These are phyloP conservation scores for Zanthoxylum bungeanum DNA, from an alignment of 345 rosid genomes.

Conservation along the genomic window DNA sequence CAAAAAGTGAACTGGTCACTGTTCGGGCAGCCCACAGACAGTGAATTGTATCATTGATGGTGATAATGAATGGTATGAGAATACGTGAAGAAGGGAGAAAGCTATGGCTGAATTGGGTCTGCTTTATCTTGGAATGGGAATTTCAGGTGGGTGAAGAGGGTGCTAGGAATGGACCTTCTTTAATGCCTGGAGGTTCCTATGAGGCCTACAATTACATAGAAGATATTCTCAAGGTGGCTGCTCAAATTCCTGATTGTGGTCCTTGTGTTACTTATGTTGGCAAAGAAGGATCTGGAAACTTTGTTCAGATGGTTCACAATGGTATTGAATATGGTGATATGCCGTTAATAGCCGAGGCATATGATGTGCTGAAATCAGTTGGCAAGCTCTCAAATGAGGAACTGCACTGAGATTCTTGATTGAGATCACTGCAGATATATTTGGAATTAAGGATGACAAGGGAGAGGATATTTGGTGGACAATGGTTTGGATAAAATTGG, in stretches of 20 bases:
- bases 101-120: slow-evolving; percentile 27
- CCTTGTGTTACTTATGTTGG: slow-evolving; percentile 43
- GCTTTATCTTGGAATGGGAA: slow-evolving; percentile 45
- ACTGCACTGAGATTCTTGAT: slow-evolving; percentile 35
- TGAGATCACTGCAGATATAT: slow-evolving; percentile 40
- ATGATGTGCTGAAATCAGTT: slow-evolving; percentile 39
- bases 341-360: slow-evolving; percentile 44
- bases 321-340: slow-evolving; percentile 50
- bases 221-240: slow-evolving; percentile 39
- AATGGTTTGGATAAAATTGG: slow-evolving; percentile 45
- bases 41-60: slow-evolving; percentile 18
- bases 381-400: slow-evolving; percentile 35
- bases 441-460: slow-evolving; percentile 32
- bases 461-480: slow-evolving; percentile 42
- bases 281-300: slow-evolving; percentile 43
- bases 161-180: slow-evolving; percentile 37
- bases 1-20: too few relatives aligned
- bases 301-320: slow-evolving; percentile 47
- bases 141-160: slow-evolving; percentile 48
- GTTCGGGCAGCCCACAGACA: too few relatives aligned
- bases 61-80: slow-evolving; percentile 25
- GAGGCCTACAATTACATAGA: slow-evolving; percentile 34
- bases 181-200: slow-evolving; percentile 44
- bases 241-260: slow-evolving; percentile 41
- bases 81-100: slow-evolving; percentile 32